Base-by-base conservation (phyloP, 2,329 filamentous ascomycete genomes). In the Trichoderma sp. region DNA sequence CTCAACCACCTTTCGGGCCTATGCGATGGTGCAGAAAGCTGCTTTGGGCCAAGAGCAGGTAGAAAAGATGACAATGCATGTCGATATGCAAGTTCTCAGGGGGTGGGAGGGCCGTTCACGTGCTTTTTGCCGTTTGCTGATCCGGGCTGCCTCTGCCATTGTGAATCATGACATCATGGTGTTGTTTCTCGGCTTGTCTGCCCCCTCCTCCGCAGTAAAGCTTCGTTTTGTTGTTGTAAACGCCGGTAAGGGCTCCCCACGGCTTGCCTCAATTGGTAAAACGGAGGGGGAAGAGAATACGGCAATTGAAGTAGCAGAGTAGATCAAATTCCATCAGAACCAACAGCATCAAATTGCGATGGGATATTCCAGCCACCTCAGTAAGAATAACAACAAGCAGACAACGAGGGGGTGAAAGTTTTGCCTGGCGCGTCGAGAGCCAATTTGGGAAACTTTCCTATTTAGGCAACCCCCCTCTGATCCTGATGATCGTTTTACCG, bases 101-200 rank as follows among this genome's bases (percentile, higher is more conserved):
- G 47, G 47, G 47, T 24, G 47, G n/a, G 3, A 21, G 21, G 47
- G 11, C 24, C 3, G 14, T 57, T 67, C 47, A 57, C 47, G 64
- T 67, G 64, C 32, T 6, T 21, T 47, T 36, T 28, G 9, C 34
- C 34, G 34, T 36, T 66, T 5, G 24, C 26, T 67, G 51, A 57
- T 67, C n/a, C 47, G 28, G 64, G 32, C 64, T 39, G 32, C 51
- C 32, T 58, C 51, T 58, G 39, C 11, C 30, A 67, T 67, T 51
- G 64, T 67, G 64, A 67, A 58, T 3, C 51, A 67, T 67, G 64
- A 67, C 64, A 67, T 67, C 64, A 67, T 67, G 64, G 64, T 67
- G 64, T 58, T 58, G 32, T 43, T 32, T 63, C 34, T 63, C 34
- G 21, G 18, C 34, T 26, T 36, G 32, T 62, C 8, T 39, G 15